Base-by-base conservation (phyloP, 2,329 filamentous ascomycete genomes). In the Truncatella angustata region DNA sequence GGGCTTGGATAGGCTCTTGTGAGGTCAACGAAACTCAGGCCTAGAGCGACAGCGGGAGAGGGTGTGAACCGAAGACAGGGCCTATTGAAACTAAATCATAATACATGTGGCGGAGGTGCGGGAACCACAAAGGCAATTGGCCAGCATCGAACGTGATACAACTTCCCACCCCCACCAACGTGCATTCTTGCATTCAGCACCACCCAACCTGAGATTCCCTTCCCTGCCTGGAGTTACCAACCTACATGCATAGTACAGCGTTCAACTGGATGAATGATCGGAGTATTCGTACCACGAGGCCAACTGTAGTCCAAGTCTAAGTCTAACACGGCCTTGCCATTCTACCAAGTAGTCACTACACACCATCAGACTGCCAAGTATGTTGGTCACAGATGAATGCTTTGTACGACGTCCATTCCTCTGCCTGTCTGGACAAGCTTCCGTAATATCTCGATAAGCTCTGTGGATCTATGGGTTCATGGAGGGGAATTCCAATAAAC, bases 81-180 rank as follows among this genome's bases (percentile, higher is more conserved):
- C 18, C 39, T n/a, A 26, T 24, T 23, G 40, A 24, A 26, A 21
- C 10, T 10, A 43, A 26, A 23, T 14, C 48, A 37, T 46, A 54
- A 36, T 47, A 45, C 45, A 34, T 46, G 52, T 54, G 52, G 52
- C 52, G 48, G 52, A 51, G 36, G 47, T n/a, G n/a, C n/a, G 37
- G 39, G 40, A 23, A 23, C 37, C 40, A 43, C 40, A 23, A 40
- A n/a, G 14, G 48, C 48, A 14, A 54, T 54, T 54, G 52, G 52
- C 48, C 40, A 26, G 37, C 14, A 23, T n/a, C 47, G 24, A 21
- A 46, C 18, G 52, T 42, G 49, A 30, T 26, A 48, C 49, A 14
- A 32, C 28, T 32, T 32, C 28, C 7, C 28, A 32, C 28, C 28
- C 28, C 28, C 7, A 34, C 16, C 35, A 37, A 37, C 42, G 18